Evolutionary conservation across 352 stramenopile species (phyloP).

Genomic region (Blastocystis sp.): DNA sequence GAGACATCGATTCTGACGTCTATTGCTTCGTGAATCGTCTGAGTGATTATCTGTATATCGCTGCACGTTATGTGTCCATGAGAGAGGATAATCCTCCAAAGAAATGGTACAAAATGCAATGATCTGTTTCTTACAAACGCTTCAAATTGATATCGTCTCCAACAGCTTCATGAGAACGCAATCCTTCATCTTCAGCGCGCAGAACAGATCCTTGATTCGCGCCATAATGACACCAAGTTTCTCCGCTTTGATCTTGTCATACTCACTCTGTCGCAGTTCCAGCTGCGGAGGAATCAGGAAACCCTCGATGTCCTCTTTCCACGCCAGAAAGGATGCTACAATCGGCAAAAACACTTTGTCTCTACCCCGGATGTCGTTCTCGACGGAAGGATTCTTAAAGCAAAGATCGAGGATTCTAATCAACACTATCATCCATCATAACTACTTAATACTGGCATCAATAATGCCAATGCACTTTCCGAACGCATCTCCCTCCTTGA

Average conservation of each 20-base stretch:
- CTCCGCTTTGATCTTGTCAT: conserved; percentile 3
- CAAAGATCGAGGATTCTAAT: conserved; percentile 18
- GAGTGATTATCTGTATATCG: conserved; percentile 61
- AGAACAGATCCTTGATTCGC: conserved; percentile 10
- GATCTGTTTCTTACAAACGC: no score
- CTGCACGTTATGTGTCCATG: conserved; percentile 57
- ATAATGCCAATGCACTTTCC: conserved; percentile 39
- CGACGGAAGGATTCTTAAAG: conserved; percentile 30
- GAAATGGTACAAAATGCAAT: not conserved
- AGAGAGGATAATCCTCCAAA: not conserved
- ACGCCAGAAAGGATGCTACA: not conserved
- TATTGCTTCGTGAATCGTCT: conserved; percentile 50
- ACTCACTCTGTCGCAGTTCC: conserved; percentile 17
- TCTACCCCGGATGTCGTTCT: conserved; percentile 2
- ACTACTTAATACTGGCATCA: conserved; percentile 24
- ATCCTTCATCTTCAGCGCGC: conserved; percentile 30
- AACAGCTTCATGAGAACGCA: conserved; percentile 35
- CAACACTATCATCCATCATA: not conserved
- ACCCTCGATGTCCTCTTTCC: conserved; percentile 21
- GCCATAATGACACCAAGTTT: conserved; percentile 6
- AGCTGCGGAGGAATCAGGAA: conserved; percentile 1
- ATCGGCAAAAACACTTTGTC: not conserved
- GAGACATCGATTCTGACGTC: not conserved
- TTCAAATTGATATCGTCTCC: conserved; percentile 20
- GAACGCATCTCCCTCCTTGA: conserved; percentile 38